These are phyloP conservation scores for Fusarium xyrophilum DNA, from an alignment of 2,329 filamentous ascomycete species.

Conservation along the genomic window DNA sequence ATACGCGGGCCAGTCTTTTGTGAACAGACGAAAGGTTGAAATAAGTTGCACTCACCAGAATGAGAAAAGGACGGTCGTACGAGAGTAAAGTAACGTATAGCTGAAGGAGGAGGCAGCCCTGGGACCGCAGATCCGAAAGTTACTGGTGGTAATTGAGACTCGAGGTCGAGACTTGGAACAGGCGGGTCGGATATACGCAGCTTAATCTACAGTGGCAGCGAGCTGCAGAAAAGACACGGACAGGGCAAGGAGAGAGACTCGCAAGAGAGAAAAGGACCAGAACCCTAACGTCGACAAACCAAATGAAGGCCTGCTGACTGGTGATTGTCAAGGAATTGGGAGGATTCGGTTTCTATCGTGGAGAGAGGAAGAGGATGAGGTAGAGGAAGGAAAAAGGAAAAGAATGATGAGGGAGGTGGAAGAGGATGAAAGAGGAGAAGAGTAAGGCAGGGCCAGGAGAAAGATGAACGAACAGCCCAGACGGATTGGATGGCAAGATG, in stretches of 20 bases:
- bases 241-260: constrained; percentile 38
- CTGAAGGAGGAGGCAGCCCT: constrained; percentile 19
- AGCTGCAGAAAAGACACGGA: constrained; percentile 42
- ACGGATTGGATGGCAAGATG: constrained; percentile 36
- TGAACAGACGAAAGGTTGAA: not conserved
- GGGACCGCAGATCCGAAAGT: constrained; percentile 28
- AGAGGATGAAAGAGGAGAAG: constrained; percentile 38
- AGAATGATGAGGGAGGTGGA: constrained; percentile 36
- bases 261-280: constrained; percentile 45
- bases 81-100: constrained; percentile 15
- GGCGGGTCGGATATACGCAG: constrained; percentile 31
- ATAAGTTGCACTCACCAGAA: constrained; percentile 32
- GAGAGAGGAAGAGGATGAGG: constrained; percentile 35
- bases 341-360: constrained; percentile 49
- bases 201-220: constrained; percentile 38
- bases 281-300: constrained; percentile 45
- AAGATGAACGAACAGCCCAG: constrained; percentile 10
- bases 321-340: constrained; percentile 45
- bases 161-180: constrained; percentile 13
- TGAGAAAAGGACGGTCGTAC: constrained; percentile 27
- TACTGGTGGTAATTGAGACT: constrained; percentile 22
- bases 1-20: not conserved
- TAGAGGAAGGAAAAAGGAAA: constrained; percentile 29
- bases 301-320: constrained; percentile 44
- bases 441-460: constrained; percentile 30